phyloP scores from a whole-genome alignment of 2,329 filamentous ascomycete species.

The Penicillium sp. region DNA sequence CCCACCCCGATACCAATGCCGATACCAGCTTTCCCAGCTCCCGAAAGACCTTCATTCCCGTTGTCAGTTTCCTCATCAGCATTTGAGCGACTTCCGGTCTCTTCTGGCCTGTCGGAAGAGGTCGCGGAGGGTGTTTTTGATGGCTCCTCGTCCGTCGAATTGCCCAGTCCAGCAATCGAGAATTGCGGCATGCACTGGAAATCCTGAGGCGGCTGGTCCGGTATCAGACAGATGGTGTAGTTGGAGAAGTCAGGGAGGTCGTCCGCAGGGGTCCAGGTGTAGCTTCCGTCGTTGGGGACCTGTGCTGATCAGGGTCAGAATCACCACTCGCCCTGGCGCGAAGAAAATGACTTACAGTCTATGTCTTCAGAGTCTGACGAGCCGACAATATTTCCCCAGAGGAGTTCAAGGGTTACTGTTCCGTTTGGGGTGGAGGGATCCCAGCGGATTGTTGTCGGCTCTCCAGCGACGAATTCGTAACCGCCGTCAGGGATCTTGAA shows the following conservation, averaged over 20 bases:
- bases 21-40: neutral
- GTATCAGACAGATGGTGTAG: slow-evolving; percentile 1
- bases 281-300: neutral
- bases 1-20: neutral
- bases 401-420: slow-evolving; percentile 2
- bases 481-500: neutral
- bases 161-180: neutral
- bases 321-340: neutral
- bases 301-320: neutral
- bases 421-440: neutral
- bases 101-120: neutral
- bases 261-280: neutral
- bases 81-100: neutral
- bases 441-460: slow-evolving; percentile 3
- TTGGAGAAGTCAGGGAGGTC: neutral
- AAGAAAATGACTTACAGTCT: neutral
- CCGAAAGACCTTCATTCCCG: neutral
- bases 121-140: neutral
- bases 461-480: slow-evolving; percentile 4
- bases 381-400: neutral
- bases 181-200: neutral
- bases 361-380: neutral
- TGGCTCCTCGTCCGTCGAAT: neutral
- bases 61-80: neutral
- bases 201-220: neutral